Evolutionary conservation across 1,284 basidiomycete species (phyloP), one percentile per base, ranked within the genome.

Genomic region (Ceratobasidium papillatum): DNA sequence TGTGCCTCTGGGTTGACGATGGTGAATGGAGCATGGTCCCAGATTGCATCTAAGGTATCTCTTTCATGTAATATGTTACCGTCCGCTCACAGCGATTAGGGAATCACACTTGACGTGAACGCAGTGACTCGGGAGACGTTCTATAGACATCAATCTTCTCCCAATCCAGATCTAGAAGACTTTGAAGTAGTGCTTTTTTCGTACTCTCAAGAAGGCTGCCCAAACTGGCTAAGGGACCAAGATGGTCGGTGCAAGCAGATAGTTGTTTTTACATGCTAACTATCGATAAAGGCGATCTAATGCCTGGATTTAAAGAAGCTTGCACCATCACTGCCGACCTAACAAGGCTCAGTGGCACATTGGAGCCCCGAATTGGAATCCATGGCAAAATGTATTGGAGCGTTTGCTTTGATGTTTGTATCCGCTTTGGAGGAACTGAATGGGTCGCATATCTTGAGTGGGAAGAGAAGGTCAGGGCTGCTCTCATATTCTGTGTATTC

Each of bases 401-500:
- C 4, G 27, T 76, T 25, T 32, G 30, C 0, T 76, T 74, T 43
- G 27, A 58, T 4, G 65, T 76, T 27, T 65, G 64, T n/a, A 69
- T 76, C 9, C 61, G 54, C 2, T 76, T 76, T 64, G 75, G 75
- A 12, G 75, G 65, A 0, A 74, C 73, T n/a, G 75, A 76, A 30
- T 66, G 74, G 25, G 47, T 52, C 5, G 75, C 72, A 4, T 76
- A 62, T 69, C 19, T 76, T 17, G 73, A 74, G 38, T 76, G 75
- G 75, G 59, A 65, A 41, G 75, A 76, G 19, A 25, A 54, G n/a
- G 64, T 66, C 7, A 66, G 64, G n/a, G n/a, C n/a, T n/a, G n/a
- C n/a, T n/a, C n/a, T n/a, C n/a, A n/a, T n/a, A n/a, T n/a, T n/a
- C n/a, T n/a, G n/a, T n/a, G n/a, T n/a, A n/a, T 38, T 32, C 5